Conservation (phyloP, 257 asterid genomes). For the Solanum lycopersicoides region DNA sequence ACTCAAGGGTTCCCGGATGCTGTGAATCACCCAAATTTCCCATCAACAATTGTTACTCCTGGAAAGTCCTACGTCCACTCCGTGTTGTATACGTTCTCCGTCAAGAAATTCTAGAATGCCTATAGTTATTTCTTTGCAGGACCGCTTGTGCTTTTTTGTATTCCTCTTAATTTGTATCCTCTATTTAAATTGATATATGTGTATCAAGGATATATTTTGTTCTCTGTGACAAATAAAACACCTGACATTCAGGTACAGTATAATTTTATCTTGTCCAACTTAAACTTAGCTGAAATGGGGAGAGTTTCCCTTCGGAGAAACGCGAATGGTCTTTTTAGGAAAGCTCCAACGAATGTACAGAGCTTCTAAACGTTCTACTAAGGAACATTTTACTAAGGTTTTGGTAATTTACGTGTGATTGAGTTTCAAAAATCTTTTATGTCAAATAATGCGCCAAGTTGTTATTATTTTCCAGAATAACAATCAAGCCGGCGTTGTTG, state of each 20-base stretch:
- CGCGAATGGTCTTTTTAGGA: not conserved
- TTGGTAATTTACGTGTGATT: not conserved
- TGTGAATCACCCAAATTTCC: conserved; percentile 68
- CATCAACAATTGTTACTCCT: conserved; percentile 46
- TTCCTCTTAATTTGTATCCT: not conserved
- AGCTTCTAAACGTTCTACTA: not conserved
- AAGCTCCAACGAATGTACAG: not conserved
- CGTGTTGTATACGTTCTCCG: conserved; percentile 34
- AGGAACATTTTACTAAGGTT: not conserved
- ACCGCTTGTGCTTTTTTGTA: not conserved
- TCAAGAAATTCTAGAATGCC: not conserved
- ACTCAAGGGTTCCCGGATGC: conserved; percentile 90
- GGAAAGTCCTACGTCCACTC: conserved; percentile 39
- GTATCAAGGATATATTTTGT: not conserved
- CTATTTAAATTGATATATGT: not conserved
- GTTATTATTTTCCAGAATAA: not conserved
- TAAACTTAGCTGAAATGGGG: not conserved
- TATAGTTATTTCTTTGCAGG: not conserved
- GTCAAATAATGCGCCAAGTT: not conserved
- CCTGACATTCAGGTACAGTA: not conserved
- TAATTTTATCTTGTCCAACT: not conserved
- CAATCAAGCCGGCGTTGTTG: not conserved
- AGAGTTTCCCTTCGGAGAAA: not conserved
- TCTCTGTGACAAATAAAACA: not conserved
- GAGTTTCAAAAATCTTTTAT: not conserved